Evolutionary conservation across 345 rosid species (phyloP).

Genomic region (Pugionium cornutum): DNA sequence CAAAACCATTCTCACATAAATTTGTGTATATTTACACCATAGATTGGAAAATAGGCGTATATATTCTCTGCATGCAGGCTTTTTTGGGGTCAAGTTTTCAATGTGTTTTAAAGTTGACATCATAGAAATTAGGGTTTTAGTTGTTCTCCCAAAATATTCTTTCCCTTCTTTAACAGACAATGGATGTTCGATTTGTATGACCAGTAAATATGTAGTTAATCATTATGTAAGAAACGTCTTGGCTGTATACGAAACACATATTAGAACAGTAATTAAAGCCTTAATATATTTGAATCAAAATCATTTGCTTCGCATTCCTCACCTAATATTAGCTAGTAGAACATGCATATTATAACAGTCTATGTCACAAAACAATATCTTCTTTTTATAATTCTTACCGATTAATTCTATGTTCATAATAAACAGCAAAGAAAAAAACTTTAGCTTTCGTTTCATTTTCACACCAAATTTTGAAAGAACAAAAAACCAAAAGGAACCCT

Average conservation of each 20-base stretch:
- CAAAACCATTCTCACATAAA: background rate
- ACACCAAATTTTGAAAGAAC: constrained; percentile 17
- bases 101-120: constrained; percentile 36
- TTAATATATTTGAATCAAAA: constrained; percentile 6
- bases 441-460: constrained; percentile 9
- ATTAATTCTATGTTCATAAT: no score
- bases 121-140: constrained; percentile 37
- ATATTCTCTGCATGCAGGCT: constrained; percentile 38
- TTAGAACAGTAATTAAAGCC: background rate
- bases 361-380: constrained; percentile 17
- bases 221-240: background rate
- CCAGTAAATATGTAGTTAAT: constrained; percentile 1
- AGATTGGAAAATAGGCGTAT: background rate
- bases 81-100: constrained; percentile 31
- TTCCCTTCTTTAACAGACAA: constrained; percentile 33
- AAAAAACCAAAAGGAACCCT: constrained; percentile 18
- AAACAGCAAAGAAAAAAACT: background rate
- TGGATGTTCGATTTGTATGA: constrained; percentile 27
- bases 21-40: background rate
- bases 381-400: background rate
- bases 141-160: constrained; percentile 40
- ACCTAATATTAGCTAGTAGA: background rate
- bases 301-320: constrained; percentile 2
- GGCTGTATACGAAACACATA: constrained; percentile 4
- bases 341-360: constrained; percentile 4